Evolutionary conservation across 2,329 filamentous ascomycete species (phyloP), one percentile per base, ranked within the genome.

Genomic region (Alternaria consortialis): DNA sequence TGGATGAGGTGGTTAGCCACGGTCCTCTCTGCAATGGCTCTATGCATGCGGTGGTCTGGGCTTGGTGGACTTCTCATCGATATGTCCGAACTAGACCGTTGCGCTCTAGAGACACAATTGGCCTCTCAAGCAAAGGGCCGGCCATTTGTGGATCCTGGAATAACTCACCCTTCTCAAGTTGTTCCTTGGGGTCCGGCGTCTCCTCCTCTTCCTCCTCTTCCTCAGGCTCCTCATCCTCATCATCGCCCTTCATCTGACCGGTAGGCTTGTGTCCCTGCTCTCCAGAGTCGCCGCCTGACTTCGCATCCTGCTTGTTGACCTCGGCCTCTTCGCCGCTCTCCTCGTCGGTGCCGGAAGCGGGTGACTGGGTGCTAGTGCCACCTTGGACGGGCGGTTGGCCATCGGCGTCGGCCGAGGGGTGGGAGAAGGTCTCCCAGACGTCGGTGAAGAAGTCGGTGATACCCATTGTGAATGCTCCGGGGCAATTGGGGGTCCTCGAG

Each of bases 101-200:
- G 6, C 34, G 7, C 1, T 4, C 5, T n/a, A 13, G 11, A 20
- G 13, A 11, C 13, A 36, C 25, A 27, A 31, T 34, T 44, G 31
- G 23, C 34, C 6, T 13, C 46, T 48, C 20, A 23, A 12, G 46
- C n/a, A 12, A 5, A 12, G 3, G n/a, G 27, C 25, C 5, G 20
- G 31, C 13, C 11, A 42, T n/a, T 23, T 37, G 32, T 17, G 39
- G 36, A 4, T n/a, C 53, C 52, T 13, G 51, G 39, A 55, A 43
- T 36, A 53, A 89, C 92, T 86, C 82, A 98, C 95, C 93, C 88
- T 97, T 93, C 83, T 97, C 91, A 65, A 98, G 83, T 80, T 88
- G 87, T 65, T 94, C 92, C 87, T 97, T 96, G 73, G 90, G 89
- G 80, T 98, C 94, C 72, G 90, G 89, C 65, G 87, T 84, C 84